Base-by-base conservation (phyloP, 2,329 filamentous ascomycete species). In the Arthroderma sp. region DNA sequence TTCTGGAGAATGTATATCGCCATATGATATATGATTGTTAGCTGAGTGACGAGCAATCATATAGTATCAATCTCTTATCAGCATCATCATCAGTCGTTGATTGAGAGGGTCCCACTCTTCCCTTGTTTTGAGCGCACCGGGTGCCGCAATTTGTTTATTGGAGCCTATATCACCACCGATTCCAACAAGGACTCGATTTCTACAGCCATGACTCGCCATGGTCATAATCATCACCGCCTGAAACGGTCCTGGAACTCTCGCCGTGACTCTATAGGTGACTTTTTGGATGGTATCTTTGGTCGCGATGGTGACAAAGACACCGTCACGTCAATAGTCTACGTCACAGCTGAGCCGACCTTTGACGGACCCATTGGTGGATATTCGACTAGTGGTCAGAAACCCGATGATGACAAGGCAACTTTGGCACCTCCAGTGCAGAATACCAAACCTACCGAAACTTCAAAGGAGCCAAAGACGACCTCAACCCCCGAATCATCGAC, bases 271-370 rank as follows among this genome's bases (percentile, higher is more conserved):
- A 28, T 46, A 10, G 42, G 44, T 27, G 32, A 39, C 29, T 10
- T 51, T 7, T 36, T 45, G 15, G 41, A 34, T 7, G 33, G 40
- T 29, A 32, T 48, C 40, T 22, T 36, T 22, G 28, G 32, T 22
- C 11, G 11, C 34, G 36, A 44, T 29, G 22, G 37, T 15, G 30
- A 44, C 28, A 40, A 41, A 32, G 30, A 36, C 31, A 45, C 42
- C 43, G 47, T 46, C 43, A 48, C 5, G 58, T 72, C 36, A 7
- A 31, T 44, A 30, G 65, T 77, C 36, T 73, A 75, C 56, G 65
- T 74, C 38, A 77, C 74, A 0, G 64, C 70, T 29, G 53, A 65
- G 22, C 64, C 69, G 44, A 76, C 74, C 34, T 78, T 75, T 51
- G 59, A 63, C 10, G 73, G 71, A 28, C 62, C 64, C 1, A 61